phyloP scores from a whole-genome alignment of 2,329 filamentous ascomycete species.

The Torrubiella hemipterigena region DNA sequence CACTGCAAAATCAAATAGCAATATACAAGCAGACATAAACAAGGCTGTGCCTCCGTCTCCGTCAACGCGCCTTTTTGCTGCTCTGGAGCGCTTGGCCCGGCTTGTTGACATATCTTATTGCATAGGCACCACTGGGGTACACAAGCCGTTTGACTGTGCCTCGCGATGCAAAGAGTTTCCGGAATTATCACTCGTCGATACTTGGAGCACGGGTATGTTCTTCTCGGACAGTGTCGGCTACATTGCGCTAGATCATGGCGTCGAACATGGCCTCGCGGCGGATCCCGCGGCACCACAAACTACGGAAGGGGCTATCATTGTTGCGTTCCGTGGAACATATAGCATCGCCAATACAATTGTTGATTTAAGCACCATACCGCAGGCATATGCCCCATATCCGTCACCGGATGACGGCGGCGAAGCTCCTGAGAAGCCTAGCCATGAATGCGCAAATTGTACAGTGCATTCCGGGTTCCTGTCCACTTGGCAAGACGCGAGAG shows the following conservation, averaged over 20 bases:
- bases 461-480: constrained; percentile 84
- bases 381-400: constrained; percentile 83
- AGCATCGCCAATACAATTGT: constrained; percentile 84
- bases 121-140: constrained; percentile 72
- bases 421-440: constrained; percentile 21
- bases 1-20: no score
- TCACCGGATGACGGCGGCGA: constrained; percentile 32
- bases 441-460: constrained; percentile 72
- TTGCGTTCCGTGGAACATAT: constrained; percentile 91
- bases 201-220: constrained; percentile 83
- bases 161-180: constrained; percentile 80
- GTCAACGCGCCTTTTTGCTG: constrained; percentile 57
- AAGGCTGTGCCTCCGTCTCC: constrained; percentile 44
- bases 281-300: constrained; percentile 6
- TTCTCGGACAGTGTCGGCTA: constrained; percentile 90
- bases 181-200: constrained; percentile 63
- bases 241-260: constrained; percentile 67
- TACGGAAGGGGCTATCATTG: constrained; percentile 43
- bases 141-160: constrained; percentile 71
- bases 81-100: constrained; percentile 78
- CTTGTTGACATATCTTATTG: constrained; percentile 94
- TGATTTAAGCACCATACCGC: constrained; percentile 79
- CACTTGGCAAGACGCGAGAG: constrained; percentile 69
- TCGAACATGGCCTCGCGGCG: constrained; percentile 9
- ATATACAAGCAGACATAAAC: no score